phyloP scores from a whole-genome alignment of 1,139 yeast species.

The Blastobotrys ciferrii region DNA sequence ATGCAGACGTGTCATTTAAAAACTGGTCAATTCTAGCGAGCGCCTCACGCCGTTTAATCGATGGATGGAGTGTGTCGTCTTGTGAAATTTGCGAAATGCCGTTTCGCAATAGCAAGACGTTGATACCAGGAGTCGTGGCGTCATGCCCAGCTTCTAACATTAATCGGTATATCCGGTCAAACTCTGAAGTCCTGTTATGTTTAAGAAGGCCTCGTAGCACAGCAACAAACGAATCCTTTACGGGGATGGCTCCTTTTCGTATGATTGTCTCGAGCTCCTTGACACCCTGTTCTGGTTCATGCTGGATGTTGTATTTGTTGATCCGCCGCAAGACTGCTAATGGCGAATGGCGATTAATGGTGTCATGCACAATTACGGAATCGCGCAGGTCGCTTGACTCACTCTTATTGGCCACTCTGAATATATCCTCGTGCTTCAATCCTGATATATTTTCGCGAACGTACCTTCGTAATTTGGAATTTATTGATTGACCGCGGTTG shows the following conservation, averaged over 20 bases:
- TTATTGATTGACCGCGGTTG: slow-evolving; percentile 9
- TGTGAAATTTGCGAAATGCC: slow-evolving; percentile 11
- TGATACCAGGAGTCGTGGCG: slow-evolving; percentile 12
- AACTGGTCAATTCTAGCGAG: slow-evolving; percentile 1
- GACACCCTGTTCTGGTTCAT: slow-evolving; percentile 19
- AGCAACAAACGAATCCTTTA: slow-evolving; percentile 19
- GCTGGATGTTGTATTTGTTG: slow-evolving; percentile 1
- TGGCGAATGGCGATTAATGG: not conserved
- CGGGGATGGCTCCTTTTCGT: slow-evolving; percentile 24
- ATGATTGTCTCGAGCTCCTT: slow-evolving; percentile 20
- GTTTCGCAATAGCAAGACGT: slow-evolving; percentile 10
- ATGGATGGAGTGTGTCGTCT: slow-evolving; percentile 3
- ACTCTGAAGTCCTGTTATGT: slow-evolving; percentile 9
- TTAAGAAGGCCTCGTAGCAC: slow-evolving; percentile 20
- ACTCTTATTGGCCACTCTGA: slow-evolving; percentile 12
- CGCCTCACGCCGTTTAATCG: not conserved
- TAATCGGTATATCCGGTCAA: slow-evolving; percentile 17
- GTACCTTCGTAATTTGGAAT: not conserved
- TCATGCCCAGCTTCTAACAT: slow-evolving; percentile 21
- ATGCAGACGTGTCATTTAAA: not conserved
- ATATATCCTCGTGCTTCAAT: slow-evolving; percentile 3
- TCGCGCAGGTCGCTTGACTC: slow-evolving; percentile 12
- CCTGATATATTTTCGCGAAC: not conserved
- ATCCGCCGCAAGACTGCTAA: slow-evolving; percentile 9
- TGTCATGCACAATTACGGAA: slow-evolving; percentile 13